These are phyloP conservation scores for Dichomitus squalens DNA, from an alignment of 1,284 basidiomycete genomes.

Conservation along the genomic window DNA sequence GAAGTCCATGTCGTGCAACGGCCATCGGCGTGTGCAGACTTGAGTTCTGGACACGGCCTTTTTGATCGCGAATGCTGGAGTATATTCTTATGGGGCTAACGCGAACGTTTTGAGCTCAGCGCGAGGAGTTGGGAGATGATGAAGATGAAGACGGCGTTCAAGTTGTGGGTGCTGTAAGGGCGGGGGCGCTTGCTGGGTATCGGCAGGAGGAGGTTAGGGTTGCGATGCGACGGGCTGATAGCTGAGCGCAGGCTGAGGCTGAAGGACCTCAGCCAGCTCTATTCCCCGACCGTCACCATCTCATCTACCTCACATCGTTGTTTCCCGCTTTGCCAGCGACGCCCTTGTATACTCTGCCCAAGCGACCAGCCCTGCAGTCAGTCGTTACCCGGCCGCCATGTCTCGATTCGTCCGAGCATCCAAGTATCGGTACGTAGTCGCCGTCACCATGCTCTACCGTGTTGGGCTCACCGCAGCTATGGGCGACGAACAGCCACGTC, in stretches of 20 bases:
- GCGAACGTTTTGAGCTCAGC: no score
- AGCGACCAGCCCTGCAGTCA: neutral
- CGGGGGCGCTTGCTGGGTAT: neutral
- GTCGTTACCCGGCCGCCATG: constrained; percentile 39
- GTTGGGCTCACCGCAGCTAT: constrained; percentile 26
- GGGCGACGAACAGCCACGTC: constrained; percentile 67
- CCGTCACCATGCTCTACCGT: constrained; percentile 1
- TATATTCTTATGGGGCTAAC: no score
- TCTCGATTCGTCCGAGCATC: constrained; percentile 74
- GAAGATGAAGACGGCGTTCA: no score
- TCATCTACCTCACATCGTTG: neutral
- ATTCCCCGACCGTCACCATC: neutral
- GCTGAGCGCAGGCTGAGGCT: no score
- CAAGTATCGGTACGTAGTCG: constrained; percentile 64
- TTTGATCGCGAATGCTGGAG: no score
- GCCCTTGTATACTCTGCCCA: no score
- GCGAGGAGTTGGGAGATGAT: no score
- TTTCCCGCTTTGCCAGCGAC: neutral
- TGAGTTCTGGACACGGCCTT: no score
- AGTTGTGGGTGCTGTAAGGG: neutral
- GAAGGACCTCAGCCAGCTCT: neutral
- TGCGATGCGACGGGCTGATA: constrained; percentile 1
- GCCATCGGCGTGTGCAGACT: no score
- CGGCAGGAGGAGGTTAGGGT: neutral
- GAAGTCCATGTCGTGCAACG: no score